Base-by-base conservation (phyloP, 495 filamentous ascomycete genomes). In the Parathielavia hyrcaniae region DNA sequence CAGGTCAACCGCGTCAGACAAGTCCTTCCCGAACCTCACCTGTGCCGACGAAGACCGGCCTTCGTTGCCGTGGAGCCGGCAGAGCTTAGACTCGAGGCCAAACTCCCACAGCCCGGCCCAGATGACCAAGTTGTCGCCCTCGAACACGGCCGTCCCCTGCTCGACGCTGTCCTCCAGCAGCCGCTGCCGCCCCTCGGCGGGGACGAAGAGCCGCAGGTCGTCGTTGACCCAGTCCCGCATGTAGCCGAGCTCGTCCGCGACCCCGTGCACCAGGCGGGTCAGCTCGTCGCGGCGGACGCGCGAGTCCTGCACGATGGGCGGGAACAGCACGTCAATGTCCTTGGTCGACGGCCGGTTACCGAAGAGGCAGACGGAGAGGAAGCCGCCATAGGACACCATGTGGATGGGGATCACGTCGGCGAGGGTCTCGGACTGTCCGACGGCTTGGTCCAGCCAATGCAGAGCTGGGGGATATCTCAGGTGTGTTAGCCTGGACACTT, bases 101-200 rank as follows among this genome's bases (percentile, higher is more conserved):
- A 47, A 47, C 23, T 47, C 45, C 45, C 45, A 47, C 45, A 47
- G 13, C 20, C 45, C 45, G 22, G 45, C 45, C 45, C 45, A 47
- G 4, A 47, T 47, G 22, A 47, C 45, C 45, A 47, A 20, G 22
- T 30, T 47, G 16, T 47, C 1, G 45, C 22, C 22, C 45, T 47
- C 45, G 16, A 30, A 47, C 7, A 30, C 22, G 26, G 14, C 44
- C 23, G 45, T 47, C 45, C 45, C 45, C 45, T 47, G 22, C 45
- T 47, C 45, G 30, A 47, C 30, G 45, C 22, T 47, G 45, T 47
- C 45, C 45, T 47, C 45, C 45, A 47, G 14, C 9, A 47, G 22
- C 45, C 23, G 30, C 45, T 47, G 45, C 45, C 45, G n/a, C n/a
- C n/a, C n/a, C n/a, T n/a, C 44, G 44, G 26, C 11, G 44, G 44